Conservation (phyloP, 2,329 filamentous ascomycete species). For the Ascochyta pisi region DNA sequence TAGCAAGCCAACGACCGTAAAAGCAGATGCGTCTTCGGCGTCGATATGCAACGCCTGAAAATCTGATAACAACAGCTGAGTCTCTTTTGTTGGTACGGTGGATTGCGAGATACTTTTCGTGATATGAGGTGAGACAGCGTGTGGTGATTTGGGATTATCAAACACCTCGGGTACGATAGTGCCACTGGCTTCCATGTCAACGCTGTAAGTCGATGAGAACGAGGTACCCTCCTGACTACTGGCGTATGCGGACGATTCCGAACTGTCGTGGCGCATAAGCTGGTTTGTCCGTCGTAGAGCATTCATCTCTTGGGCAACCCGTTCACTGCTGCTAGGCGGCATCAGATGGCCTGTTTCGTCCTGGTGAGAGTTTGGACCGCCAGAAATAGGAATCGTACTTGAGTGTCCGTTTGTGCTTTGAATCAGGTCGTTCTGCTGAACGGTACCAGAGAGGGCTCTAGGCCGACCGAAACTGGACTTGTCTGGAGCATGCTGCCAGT, state of each 20-base stretch:
- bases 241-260: constrained; percentile 48
- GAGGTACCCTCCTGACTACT: constrained; percentile 42
- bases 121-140: constrained; percentile 25
- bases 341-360: constrained; percentile 21
- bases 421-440: constrained; percentile 21
- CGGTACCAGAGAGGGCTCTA: constrained; percentile 5
- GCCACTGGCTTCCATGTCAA: constrained; percentile 52
- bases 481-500: constrained; percentile 33
- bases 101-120: constrained; percentile 35
- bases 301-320: constrained; percentile 47
- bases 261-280: constrained; percentile 49
- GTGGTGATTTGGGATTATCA: constrained; percentile 37
- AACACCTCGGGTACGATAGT: constrained; percentile 49
- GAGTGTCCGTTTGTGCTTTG: constrained; percentile 37
- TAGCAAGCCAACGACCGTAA: constrained; percentile 53
- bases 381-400: constrained; percentile 35
- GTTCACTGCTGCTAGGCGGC: constrained; percentile 38
- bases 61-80: constrained; percentile 45
- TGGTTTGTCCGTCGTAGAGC: constrained; percentile 50
- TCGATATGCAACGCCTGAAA: constrained; percentile 46
- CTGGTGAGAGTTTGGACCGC: constrained; percentile 19
- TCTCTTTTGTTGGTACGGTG: constrained; percentile 35
- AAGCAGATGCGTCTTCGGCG: constrained; percentile 45
- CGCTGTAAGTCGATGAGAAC: constrained; percentile 33
- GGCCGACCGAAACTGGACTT: constrained; percentile 46